Percentiles rank a stretch among this genome's conserved stretches.
These are phyloP conservation scores for Ogataea thermomethanolica DNA, from an alignment of 805 yeast genomes.

Conservation along the genomic window DNA sequence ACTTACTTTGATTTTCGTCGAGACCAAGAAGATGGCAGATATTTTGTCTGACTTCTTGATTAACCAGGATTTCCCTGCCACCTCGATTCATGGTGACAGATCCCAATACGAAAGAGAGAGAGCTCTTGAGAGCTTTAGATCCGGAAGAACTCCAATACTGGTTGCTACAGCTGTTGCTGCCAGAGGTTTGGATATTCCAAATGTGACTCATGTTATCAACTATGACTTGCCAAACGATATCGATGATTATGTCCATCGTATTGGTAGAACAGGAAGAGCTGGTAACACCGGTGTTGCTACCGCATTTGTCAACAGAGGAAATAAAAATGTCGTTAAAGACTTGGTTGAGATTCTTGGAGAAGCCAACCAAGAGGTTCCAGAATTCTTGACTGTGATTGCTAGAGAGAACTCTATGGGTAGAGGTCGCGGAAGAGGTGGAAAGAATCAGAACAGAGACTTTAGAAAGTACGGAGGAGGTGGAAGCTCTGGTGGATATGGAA, in stretches of 20 bases:
- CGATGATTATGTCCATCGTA: constrained; percentile 98
- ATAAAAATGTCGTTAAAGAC: constrained; percentile 84
- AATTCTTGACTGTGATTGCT: constrained; percentile 72
- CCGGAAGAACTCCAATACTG: constrained; percentile 87
- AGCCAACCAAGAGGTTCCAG: constrained; percentile 97
- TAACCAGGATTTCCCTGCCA: constrained; percentile 89
- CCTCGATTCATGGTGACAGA: constrained; percentile 99
- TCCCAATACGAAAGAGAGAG: constrained; percentile 97
- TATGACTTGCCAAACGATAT: constrained; percentile 95
- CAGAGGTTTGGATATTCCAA: constrained; percentile 99
- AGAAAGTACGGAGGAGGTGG: constrained; percentile 42
- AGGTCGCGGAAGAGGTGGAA: constrained; percentile 51
- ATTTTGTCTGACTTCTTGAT: constrained; percentile 87
- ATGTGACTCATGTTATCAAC: constrained; percentile 96
- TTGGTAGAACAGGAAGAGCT: constrained; percentile 99
- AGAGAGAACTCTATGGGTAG: constrained; percentile 67
- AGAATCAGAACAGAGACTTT: constrained; percentile 41
- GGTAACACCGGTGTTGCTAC: constrained; percentile 99
- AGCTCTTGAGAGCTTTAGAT: constrained; percentile 90
- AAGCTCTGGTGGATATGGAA: constrained; percentile 31
- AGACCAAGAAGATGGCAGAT: constrained; percentile 99
- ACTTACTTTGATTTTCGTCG: constrained; percentile 91
- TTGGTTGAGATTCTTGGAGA: constrained; percentile 82
- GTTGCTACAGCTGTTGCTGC: constrained; percentile 99
- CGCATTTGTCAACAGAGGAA: constrained; percentile 96